phyloP scores from a whole-genome alignment of 345 rosid species.

The Ricinus communis region DNA sequence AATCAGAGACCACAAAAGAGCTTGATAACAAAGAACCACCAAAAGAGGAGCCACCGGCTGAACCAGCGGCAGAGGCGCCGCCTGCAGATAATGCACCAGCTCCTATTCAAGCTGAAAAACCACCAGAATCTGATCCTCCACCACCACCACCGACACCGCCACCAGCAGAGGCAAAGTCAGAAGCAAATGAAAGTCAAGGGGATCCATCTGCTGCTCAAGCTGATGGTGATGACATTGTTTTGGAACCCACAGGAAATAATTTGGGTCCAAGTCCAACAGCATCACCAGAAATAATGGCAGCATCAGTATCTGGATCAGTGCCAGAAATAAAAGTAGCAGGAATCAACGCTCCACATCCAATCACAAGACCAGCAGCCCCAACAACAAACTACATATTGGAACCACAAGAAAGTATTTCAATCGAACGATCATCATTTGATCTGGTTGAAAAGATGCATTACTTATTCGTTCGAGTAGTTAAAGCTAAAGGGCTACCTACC shows the following conservation, averaged over 20 bases:
- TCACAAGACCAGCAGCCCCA: constrained; percentile 37
- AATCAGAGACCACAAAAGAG: not conserved
- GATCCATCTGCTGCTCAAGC: constrained; percentile 14
- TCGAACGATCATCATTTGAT: constrained; percentile 80
- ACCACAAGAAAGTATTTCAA: constrained; percentile 48
- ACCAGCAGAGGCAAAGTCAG: constrained; percentile 18
- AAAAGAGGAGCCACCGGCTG: constrained; percentile 4
- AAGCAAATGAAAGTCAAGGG: constrained; percentile 7
- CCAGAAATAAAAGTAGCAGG: constrained; percentile 46
- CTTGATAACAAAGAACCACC: constrained; percentile 9
- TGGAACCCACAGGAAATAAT: constrained; percentile 25
- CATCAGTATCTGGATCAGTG: constrained; percentile 43
- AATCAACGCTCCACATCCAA: constrained; percentile 47
- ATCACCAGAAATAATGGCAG: constrained; percentile 43
- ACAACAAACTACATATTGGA: constrained; percentile 48
- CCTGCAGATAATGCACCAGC: constrained; percentile 28
- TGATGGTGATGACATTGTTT: constrained; percentile 31
- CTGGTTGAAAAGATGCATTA: constrained; percentile 94
- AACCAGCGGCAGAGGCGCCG: constrained; percentile 13
- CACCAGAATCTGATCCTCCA: constrained; percentile 9
- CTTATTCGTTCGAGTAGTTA: constrained; percentile 75
- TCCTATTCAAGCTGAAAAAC: constrained; percentile 28
- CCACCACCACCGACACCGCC: constrained; percentile 17
- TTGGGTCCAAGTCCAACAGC: constrained; percentile 20
- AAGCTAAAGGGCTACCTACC: constrained; percentile 68